Percentiles rank a stretch among this genome's conserved stretches.
Conservation (phyloP, 2,329 filamentous ascomycete species). For the Colletotrichum sp. region DNA sequence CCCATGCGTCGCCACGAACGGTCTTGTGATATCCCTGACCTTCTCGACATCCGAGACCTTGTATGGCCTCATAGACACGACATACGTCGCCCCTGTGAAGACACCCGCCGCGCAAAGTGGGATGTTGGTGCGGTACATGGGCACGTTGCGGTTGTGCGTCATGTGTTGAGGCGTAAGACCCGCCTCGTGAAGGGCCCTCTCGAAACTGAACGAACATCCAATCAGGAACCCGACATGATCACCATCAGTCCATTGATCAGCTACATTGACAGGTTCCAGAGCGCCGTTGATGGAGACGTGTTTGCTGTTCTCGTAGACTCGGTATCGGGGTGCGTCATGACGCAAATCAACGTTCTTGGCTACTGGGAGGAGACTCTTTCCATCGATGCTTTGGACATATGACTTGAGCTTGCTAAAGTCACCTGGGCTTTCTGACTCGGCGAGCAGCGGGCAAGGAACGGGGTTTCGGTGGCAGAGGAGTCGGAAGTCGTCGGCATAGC, state of each 20-base stretch:
- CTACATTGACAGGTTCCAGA: conserved; percentile 41
- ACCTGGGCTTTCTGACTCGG: conserved; percentile 52
- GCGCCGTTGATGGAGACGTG: conserved; percentile 33
- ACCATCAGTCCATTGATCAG: conserved; percentile 53
- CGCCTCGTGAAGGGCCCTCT: conserved; percentile 56
- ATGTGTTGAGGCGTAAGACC: conserved; percentile 59
- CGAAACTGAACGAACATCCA: conserved; percentile 70
- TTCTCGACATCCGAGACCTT: conserved; percentile 49
- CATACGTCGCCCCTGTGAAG: conserved; percentile 58
- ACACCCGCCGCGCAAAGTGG: conserved; percentile 62
- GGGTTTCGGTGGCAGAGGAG: conserved; percentile 65
- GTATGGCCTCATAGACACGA: conserved; percentile 71
- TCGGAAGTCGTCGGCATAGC: conserved; percentile 63
- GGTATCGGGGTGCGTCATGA: conserved; percentile 62
- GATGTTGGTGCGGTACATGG: conserved; percentile 66
- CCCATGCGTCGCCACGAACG: conserved; percentile 63
- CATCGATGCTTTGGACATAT: conserved; percentile 26
- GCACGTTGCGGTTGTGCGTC: conserved; percentile 52
- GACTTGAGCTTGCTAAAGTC: conserved; percentile 42
- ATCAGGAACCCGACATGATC: conserved; percentile 68
- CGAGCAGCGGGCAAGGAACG: conserved; percentile 66
- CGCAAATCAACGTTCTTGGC: conserved; percentile 58
- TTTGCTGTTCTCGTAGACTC: conserved; percentile 58
- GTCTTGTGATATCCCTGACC: conserved; percentile 60
- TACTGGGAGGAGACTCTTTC: conserved; percentile 26